Evolutionary conservation across 1,284 basidiomycete genomes (phyloP), one percentile per base, ranked within the genome.

Genomic region (Fistulinella cinereoalba): DNA sequence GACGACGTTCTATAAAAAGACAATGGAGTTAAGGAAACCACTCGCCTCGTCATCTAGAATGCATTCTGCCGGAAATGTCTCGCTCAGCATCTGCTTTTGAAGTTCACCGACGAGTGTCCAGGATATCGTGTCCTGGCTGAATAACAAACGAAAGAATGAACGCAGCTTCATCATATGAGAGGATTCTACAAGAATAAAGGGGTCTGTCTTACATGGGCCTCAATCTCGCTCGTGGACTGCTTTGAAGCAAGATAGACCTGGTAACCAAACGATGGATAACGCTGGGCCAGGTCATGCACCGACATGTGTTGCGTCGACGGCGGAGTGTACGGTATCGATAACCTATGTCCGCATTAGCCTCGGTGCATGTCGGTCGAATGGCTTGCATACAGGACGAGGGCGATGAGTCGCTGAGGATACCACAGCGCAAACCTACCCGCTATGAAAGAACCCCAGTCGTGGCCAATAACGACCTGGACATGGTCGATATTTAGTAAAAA

Each of bases 391-490:
- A 81, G 66, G 0, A 75, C 70, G 16, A 88, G 67, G 0, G 78
- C 79, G 4, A 72, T 54, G 33, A 85, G 52, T 27, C 83, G 72
- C 15, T 78, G 64, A 0, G 85, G 83, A 59, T 84, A 64, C 82
- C 82, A 86, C 22, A 86, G 68, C 12, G 82, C 79, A 54, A 88
- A 83, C 19, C 83, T 72, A 28, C 73, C 72, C 4, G 72, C 81
- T 7, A 69, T 75, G 51, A 70, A 76, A 8, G 81, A 68, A 3
- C 85, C 86, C 85, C 85, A 88, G 56, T 88, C 85, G 53, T 88
- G 86, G 3, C 83, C 85, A 51, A 86, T 70, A 40, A 87, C 63
- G 12, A 86, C 71, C 81, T 85, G 47, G 1, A 22, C 15, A n/a
- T n/a, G 10, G 3, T 36, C 46, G 18, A 53, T 39, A 29, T 49